A percentile compares a stretch with the other conserved stretches of the same genome.
Evolutionary conservation across 192 early-diverging fungal genomes (phyloP).

Genomic region (Dimargaris xerosporica): DNA sequence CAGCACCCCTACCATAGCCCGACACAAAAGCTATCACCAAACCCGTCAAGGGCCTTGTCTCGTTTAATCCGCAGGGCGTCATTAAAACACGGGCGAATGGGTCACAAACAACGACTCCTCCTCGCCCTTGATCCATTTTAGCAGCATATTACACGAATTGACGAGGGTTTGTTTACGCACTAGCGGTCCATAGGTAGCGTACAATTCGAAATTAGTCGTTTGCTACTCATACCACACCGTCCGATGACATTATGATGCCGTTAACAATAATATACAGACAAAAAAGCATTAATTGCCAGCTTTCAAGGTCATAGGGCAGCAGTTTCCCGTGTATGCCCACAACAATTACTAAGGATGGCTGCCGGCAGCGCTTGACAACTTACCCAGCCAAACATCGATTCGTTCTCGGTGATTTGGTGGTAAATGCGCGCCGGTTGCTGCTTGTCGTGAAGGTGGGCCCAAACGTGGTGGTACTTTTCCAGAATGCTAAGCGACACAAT

Average conservation of each 20-base stretch:
- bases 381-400: constrained; percentile 51
- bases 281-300: not conserved
- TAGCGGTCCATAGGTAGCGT: constrained; percentile 35
- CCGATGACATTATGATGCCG: not conserved
- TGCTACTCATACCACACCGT: not conserved
- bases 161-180: constrained; percentile 49
- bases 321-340: not conserved
- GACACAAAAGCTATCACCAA: too few species aligned
- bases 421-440: constrained; percentile 35
- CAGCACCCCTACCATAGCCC: too few species aligned
- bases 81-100: constrained; percentile 56
- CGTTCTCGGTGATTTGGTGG: constrained; percentile 30
- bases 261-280: not conserved
- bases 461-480: constrained; percentile 40
- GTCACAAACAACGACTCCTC: constrained; percentile 61
- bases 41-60: too few species aligned
- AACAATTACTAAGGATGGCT: not conserved
- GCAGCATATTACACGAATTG: constrained; percentile 40
- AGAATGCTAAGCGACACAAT: constrained; percentile 26
- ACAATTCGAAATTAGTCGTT: not conserved
- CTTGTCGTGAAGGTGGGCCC: constrained; percentile 37
- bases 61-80: too few species aligned
- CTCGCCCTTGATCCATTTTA: constrained; percentile 64
- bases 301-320: not conserved
- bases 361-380: not conserved